Percentiles rank a stretch among this genome's conserved stretches.
These are phyloP conservation scores for Exophiala alcalophila DNA, from an alignment of 2,329 filamentous ascomycete species.

Conservation along the genomic window DNA sequence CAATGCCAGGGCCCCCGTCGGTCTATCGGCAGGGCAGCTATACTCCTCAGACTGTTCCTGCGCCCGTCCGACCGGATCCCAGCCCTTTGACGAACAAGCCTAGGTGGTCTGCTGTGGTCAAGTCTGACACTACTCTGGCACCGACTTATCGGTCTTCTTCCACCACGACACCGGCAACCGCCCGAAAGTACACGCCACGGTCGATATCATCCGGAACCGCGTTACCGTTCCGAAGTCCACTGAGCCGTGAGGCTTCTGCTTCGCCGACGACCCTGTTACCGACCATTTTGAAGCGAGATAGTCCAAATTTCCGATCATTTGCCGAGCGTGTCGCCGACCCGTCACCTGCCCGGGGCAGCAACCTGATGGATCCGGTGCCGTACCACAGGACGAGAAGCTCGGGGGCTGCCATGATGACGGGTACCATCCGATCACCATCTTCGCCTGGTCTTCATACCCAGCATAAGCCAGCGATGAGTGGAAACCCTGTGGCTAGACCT, in stretches of 20 bases:
- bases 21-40: conserved; percentile 31
- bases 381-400: conserved; percentile 26
- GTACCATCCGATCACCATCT: conserved; percentile 30
- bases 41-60: conserved; percentile 41
- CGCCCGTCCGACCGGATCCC: conserved; percentile 43
- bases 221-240: conserved; percentile 41
- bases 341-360: conserved; percentile 17
- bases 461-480: conserved; percentile 22
- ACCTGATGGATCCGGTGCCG: conserved; percentile 30
- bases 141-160: conserved; percentile 27
- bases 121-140: conserved; percentile 48
- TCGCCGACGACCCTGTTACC: conserved; percentile 37
- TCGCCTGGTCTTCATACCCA: conserved; percentile 25
- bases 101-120: conserved; percentile 69
- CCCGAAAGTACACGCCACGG: conserved; percentile 31
- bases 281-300: conserved; percentile 16
- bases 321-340: conserved; percentile 29
- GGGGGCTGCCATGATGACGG: conserved; percentile 16
- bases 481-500: conserved; percentile 16
- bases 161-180: conserved; percentile 20
- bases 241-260: conserved; percentile 42
- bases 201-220: conserved; percentile 39
- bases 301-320: conserved; percentile 29
- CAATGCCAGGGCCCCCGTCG: conserved; percentile 29
- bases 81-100: conserved; percentile 56